These are phyloP conservation scores for Microbotryum violaceum DNA, from an alignment of 1,284 basidiomycete genomes.

Conservation along the genomic window DNA sequence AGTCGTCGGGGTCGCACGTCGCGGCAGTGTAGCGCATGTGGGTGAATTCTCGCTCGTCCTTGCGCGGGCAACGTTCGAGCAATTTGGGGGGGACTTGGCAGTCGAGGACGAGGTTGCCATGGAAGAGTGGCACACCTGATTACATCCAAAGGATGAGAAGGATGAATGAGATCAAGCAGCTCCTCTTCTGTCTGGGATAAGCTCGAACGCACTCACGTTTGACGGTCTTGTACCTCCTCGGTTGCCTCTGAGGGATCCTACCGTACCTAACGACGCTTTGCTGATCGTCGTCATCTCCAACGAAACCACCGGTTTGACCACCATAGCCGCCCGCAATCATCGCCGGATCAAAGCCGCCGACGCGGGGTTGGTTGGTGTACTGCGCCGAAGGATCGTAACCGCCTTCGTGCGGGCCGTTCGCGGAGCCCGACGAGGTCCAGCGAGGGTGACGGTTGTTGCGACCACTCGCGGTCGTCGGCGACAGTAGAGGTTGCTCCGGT, in stretches of 20 bases:
- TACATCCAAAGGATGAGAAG: background rate
- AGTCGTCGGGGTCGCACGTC: conserved; percentile 88
- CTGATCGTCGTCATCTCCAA: conserved; percentile 30
- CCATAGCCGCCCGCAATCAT: background rate
- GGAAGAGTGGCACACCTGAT: conserved; percentile 56
- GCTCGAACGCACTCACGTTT: conserved; percentile 51
- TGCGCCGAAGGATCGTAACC: background rate
- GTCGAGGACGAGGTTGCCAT: conserved; percentile 84
- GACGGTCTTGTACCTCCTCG: conserved; percentile 79
- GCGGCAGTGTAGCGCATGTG: conserved; percentile 86
- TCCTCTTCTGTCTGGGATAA: conserved; percentile 37
- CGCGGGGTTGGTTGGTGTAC: background rate
- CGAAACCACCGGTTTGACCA: too few species aligned
- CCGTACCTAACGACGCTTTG: conserved; percentile 56
- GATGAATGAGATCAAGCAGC: background rate
- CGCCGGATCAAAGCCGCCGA: conserved; percentile 27
- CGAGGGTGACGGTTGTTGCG: conserved; percentile 6
- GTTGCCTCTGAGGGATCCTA: conserved; percentile 72
- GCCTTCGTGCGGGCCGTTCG: conserved; percentile 4
- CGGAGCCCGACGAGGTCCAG: conserved; percentile 6
- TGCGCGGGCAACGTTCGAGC: conserved; percentile 64
- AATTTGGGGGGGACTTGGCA: conserved; percentile 76
- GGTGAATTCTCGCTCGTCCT: conserved; percentile 80
- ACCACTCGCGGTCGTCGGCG: background rate
- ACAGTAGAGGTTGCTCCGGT: conserved; percentile 9